Evolutionary conservation across 2,329 filamentous ascomycete species (phyloP).

Genomic region (Byssochlamys sp.): DNA sequence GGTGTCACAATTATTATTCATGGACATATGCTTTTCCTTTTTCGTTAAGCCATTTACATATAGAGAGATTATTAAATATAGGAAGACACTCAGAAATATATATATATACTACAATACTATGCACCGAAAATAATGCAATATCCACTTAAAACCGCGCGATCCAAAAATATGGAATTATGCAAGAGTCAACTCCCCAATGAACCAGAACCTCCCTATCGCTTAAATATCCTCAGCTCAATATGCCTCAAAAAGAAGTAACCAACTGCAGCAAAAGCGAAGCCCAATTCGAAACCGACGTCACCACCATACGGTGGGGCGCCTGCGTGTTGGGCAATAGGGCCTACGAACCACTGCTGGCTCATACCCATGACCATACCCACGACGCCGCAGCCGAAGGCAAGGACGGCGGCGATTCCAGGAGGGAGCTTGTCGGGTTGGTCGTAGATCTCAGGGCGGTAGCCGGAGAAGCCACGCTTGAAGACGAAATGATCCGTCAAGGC

Average conservation of each 20-base stretch:
- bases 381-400: constrained; percentile 55
- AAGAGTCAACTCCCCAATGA: neutral
- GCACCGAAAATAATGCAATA: neutral
- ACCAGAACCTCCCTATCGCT: constrained; percentile 21
- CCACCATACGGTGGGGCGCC: constrained; percentile 40
- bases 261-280: constrained; percentile 50
- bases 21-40: neutral
- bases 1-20: too few species aligned
- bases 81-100: neutral
- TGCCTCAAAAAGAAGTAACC: constrained; percentile 45
- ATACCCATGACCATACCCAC: constrained; percentile 60
- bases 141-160: neutral
- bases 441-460: constrained; percentile 53
- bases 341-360: constrained; percentile 60
- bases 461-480: constrained; percentile 53
- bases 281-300: constrained; percentile 57
- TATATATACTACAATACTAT: neutral
- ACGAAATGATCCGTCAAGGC: constrained; percentile 58
- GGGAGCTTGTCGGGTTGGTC: constrained; percentile 51
- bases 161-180: neutral
- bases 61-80: neutral
- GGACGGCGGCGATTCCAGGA: constrained; percentile 52
- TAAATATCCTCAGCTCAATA: constrained; percentile 39
- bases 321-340: constrained; percentile 55
- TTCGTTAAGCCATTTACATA: neutral